Percentiles rank a stretch among this genome's conserved stretches.
These are phyloP conservation scores for Dryas integrifolia DNA, from an alignment of 331 rosid genomes.

Conservation along the genomic window DNA sequence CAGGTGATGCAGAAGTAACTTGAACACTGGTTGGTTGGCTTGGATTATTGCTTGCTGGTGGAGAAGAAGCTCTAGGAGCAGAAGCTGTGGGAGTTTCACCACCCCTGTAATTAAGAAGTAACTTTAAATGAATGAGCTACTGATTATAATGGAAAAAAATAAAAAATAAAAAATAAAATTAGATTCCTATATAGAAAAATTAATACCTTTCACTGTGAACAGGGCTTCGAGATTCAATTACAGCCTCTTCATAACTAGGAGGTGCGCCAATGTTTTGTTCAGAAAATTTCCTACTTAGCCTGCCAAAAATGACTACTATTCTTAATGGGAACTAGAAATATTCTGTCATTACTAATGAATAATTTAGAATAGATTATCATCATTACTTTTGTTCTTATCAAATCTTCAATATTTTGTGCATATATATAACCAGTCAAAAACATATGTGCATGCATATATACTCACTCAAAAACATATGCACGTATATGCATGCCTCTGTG, in stretches of 20 bases:
- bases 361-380: neutral
- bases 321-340: constrained; percentile 11
- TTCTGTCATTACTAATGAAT: neutral
- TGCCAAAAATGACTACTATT: constrained; percentile 22
- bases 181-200: constrained; percentile 10
- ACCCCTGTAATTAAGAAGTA: constrained; percentile 47
- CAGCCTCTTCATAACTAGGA: constrained; percentile 77
- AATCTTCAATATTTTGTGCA: neutral
- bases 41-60: constrained; percentile 35
- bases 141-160: neutral
- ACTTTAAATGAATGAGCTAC: constrained; percentile 24
- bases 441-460: no score
- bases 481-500: neutral
- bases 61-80: constrained; percentile 52
- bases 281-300: constrained; percentile 62
- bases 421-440: neutral
- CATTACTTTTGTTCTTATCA: neutral
- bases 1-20: constrained; percentile 32
- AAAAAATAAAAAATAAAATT: constrained; percentile 4
- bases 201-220: constrained; percentile 54
- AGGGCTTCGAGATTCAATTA: constrained; percentile 63
- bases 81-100: constrained; percentile 46
- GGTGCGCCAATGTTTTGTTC: constrained; percentile 69
- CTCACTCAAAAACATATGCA: no score
- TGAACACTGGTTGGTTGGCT: constrained; percentile 39